Evolutionary conservation across 2,329 filamentous ascomycete species (phyloP), one percentile per base, ranked within the genome.

Genomic region (Aspergillus texensis): DNA sequence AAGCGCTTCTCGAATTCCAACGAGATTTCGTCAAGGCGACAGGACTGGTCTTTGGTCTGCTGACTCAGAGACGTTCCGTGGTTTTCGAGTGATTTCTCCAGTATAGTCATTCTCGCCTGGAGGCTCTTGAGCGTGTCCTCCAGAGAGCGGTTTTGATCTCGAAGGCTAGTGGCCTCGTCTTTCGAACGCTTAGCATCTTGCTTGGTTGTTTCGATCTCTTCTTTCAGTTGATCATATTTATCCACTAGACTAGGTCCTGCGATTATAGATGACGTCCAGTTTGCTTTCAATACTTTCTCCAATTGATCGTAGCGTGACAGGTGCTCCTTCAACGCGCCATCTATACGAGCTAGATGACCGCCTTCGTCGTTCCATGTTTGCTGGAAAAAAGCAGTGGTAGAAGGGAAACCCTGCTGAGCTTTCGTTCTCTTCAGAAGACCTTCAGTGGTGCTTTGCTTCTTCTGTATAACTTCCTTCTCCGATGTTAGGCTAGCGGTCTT

Each of bases 371-470:
- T 62, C 28, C 56, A 68, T 26, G 63, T 58, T 14, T 66, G 58
- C 32, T 73, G 68, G 24, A 66, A 71, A 55, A 62, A 68, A 26
- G 69, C 63, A 19, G 66, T 52, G 5, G 68, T 68, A 6, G 73
- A 71, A 4, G 74, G 70, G 52, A 73, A 76, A 21, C 61, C 64
- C 10, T 62, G 41, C 5, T 68, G 61, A 24, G 46, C 43, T 46
- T 62, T 65, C 21, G 73, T 68, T 67, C 67, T 71, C 24, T 68
- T 68, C 5, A 84, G 36, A 53, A 80, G 72, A 45, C 78, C 69
- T 19, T 78, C 74, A 6, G 84, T 65, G 5, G 72, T 70, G 0
- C 77, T 72, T 21, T 75, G 68, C 41, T 70, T 73, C 28, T 69
- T 71, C 24, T 75, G 66, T 8, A 77, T 58, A 30, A 68, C 72